These are phyloP conservation scores for Candida dajiaensis DNA, from an alignment of 805 yeast species.

Conservation along the genomic window DNA sequence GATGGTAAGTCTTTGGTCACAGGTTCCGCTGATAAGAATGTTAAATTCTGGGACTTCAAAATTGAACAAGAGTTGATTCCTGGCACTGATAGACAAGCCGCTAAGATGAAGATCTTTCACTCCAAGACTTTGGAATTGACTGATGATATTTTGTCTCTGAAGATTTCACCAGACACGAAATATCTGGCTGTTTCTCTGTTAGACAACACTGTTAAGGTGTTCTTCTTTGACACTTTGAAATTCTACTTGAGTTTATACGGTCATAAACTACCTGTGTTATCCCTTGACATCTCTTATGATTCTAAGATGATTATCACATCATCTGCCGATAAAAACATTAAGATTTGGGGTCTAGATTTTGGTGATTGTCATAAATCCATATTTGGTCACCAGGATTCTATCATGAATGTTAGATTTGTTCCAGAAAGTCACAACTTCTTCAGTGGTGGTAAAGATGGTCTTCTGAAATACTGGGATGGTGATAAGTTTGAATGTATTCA, in stretches of 20 bases:
- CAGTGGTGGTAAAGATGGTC: slow-evolving; percentile 83
- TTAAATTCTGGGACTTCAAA: slow-evolving; percentile 84
- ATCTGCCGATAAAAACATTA: slow-evolving; percentile 95
- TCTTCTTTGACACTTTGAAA: slow-evolving; percentile 80
- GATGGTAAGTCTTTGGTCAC: slow-evolving; percentile 84
- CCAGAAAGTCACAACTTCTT: slow-evolving; percentile 87
- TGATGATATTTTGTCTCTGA: slow-evolving; percentile 80
- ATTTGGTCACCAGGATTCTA: slow-evolving; percentile 95
- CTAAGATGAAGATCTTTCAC: slow-evolving; percentile 59
- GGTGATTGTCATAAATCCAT: slow-evolving; percentile 98
- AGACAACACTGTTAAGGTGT: slow-evolving; percentile 94
- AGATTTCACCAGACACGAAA: slow-evolving; percentile 73
- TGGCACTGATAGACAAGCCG: slow-evolving; percentile 50
- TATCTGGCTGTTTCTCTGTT: slow-evolving; percentile 77
- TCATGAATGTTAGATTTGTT: slow-evolving; percentile 80
- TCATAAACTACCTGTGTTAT: slow-evolving; percentile 90
- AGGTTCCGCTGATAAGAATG: slow-evolving; percentile 89
- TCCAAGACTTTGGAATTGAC: slow-evolving; percentile 76
- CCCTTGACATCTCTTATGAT: slow-evolving; percentile 87
- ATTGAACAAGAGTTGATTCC: slow-evolving; percentile 63
- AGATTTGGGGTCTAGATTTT: slow-evolving; percentile 97
- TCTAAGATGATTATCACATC: slow-evolving; percentile 85
- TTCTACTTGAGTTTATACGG: slow-evolving; percentile 89
- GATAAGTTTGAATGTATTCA: slow-evolving; percentile 93
- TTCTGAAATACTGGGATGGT: slow-evolving; percentile 97